Percentiles rank a stretch among this genome's conserved stretches.
phyloP scores from a whole-genome alignment of 2,329 filamentous ascomycete genomes.

The Dissoconium aciculare region DNA sequence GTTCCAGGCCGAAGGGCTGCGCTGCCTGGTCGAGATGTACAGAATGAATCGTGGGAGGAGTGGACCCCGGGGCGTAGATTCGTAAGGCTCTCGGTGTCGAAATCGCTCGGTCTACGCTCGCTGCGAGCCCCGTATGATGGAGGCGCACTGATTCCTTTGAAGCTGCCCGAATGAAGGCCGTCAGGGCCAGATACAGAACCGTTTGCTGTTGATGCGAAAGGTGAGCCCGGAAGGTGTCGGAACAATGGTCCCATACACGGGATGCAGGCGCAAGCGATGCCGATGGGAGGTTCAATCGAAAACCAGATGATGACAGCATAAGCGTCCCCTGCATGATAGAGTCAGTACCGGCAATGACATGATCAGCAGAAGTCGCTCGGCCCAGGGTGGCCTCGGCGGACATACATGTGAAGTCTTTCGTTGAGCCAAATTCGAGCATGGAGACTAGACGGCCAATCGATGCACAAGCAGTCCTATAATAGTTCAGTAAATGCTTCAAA shows the following conservation, averaged over 20 bases:
- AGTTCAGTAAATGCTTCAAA: background rate
- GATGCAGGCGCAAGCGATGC: constrained; percentile 9
- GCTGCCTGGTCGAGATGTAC: too few relatives aligned
- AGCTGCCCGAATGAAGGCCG: background rate
- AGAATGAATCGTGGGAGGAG: too few relatives aligned
- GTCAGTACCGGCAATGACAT: too few relatives aligned
- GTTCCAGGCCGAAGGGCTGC: too few relatives aligned
- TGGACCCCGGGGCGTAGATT: background rate
- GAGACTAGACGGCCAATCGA: constrained; percentile 7
- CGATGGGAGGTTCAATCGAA: constrained; percentile 8
- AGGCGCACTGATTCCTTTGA: background rate
- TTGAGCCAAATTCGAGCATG: constrained; percentile 3
- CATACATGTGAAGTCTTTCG: constrained; percentile 7
- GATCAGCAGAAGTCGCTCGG: too few relatives aligned
- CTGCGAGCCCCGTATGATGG: background rate
- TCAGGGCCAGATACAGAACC: background rate
- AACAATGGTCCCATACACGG: constrained; percentile 8
- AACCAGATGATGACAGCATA: constrained; percentile 8
- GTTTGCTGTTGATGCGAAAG: background rate
- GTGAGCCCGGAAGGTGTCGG: background rate
- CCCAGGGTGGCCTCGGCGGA: background rate
- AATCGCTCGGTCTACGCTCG: background rate
- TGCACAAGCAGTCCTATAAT: constrained; percentile 6
- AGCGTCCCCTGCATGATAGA: constrained; percentile 2
- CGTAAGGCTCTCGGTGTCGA: background rate